Base-by-base conservation (phyloP, 345 rosid species). In the Diplotaxis tenuifolia region DNA sequence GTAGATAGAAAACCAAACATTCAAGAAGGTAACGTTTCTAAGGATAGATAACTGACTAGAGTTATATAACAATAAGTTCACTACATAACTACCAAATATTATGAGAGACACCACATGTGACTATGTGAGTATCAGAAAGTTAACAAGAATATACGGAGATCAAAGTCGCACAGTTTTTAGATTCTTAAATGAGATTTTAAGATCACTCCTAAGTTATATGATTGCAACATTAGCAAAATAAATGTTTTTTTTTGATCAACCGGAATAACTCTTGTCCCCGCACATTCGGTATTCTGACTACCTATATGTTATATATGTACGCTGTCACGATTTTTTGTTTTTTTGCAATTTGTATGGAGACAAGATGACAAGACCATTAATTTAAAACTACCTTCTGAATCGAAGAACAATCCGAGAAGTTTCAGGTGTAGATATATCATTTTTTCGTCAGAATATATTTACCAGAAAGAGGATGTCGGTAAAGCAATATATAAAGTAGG, bases 391-490 rank as follows among this genome's bases (percentile, higher is more conserved):
- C 18, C 61, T 28, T 55, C 57, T 73, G 58, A 66, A 74, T 23
- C 59, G 28, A 61, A 55, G 49, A 68, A 62, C 36, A 62, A 10
- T 75, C 63, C 69, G 64, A 75, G 74, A 61, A 68, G 74, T 62
- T 22, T 3, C 62, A 34, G 62, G 49, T 52, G 36, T 42, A 25
- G 0, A 28, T n/a, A 54, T 40, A 53, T 75, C 20, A 12, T 6
- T 55, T 40, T 29, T 40, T 54, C 59, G 40, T 28, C 70, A 25
- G 27, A 40, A 21, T 62, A 40, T 75, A 54, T 38, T 53, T 68
- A 75, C 74, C 36, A 38, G 54, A 75, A 75, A 58, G 60, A 31
- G 4, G 22, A 52, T 32, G 52, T 62, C 25, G 4, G 71, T 58
- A 67, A 58, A 67, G 62, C 50, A 61, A 58, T 45, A 45, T 7